Evolutionary conservation across 495 filamentous ascomycete species (phyloP).

Genomic region (Articulospora tetracladia): DNA sequence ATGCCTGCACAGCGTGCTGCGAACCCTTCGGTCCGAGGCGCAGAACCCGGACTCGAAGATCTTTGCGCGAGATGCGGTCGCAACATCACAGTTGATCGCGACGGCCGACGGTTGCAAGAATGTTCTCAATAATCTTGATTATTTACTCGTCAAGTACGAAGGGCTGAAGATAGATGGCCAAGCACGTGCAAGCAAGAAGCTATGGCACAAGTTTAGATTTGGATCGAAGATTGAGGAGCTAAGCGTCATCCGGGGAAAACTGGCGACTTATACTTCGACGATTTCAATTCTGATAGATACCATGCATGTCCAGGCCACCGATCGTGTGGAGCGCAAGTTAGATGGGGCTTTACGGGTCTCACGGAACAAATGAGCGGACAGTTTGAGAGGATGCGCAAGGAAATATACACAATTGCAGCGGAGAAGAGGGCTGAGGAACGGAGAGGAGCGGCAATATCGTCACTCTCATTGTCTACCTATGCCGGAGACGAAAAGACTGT

Average conservation of each 20-base stretch:
- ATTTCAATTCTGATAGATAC: slow-evolving; percentile 7
- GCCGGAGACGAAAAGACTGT: neutral
- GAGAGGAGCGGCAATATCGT: neutral
- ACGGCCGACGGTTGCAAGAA: slow-evolving; percentile 43
- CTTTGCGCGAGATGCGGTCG: slow-evolving; percentile 24
- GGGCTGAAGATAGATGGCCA: neutral
- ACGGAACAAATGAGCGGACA: neutral
- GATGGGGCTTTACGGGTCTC: neutral
- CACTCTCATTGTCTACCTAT: slow-evolving; percentile 5
- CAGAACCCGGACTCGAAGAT: slow-evolving; percentile 42
- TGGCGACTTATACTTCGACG: slow-evolving; percentile 8
- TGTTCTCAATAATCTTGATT: slow-evolving; percentile 30
- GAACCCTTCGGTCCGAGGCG: slow-evolving; percentile 39
- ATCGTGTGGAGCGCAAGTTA: slow-evolving; percentile 3
- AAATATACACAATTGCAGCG: neutral
- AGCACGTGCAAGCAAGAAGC: neutral
- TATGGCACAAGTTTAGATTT: slow-evolving; percentile 10
- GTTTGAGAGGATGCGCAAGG: slow-evolving; percentile 7
- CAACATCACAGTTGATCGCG: slow-evolving; percentile 27
- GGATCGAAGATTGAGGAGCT: slow-evolving; percentile 11
- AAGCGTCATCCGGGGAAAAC: slow-evolving; percentile 7
- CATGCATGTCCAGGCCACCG: neutral
- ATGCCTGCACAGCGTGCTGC: slow-evolving; percentile 39
- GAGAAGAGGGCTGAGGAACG: neutral
- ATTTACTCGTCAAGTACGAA: slow-evolving; percentile 1